A percentile compares a stretch with the other conserved stretches of the same genome.
Conservation (phyloP, 306 rosid species). For the Albizia julibrissin region DNA sequence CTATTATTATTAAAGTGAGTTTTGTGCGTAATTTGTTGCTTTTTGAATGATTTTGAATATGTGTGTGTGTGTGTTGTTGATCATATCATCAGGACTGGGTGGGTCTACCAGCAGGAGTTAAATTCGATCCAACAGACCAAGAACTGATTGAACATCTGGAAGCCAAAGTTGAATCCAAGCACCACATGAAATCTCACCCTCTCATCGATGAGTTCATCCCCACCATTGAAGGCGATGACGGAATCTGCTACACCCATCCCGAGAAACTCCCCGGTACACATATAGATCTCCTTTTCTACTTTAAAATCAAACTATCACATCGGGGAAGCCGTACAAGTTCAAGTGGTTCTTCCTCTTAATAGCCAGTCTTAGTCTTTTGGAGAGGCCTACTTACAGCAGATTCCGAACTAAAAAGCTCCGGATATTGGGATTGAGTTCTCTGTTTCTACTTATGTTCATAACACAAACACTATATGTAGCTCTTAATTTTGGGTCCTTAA, state of each 20-base stretch:
- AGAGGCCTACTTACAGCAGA: too few relatives aligned
- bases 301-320: too few relatives aligned
- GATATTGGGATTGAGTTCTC: too few relatives aligned
- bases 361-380: too few relatives aligned
- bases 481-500: too few relatives aligned
- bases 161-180: constrained; percentile 87
- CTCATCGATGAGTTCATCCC: constrained; percentile 97
- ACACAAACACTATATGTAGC: not conserved
- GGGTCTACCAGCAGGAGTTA: constrained; percentile 99
- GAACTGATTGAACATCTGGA: constrained; percentile 96
- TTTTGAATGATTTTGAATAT: constrained; percentile 30
- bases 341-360: too few relatives aligned
- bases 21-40: constrained; percentile 1
- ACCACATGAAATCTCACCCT: constrained; percentile 88
- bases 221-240: constrained; percentile 98
- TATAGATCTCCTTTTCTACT: not conserved
- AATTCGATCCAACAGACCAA: constrained; percentile 98
- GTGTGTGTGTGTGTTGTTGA: not conserved
- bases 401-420: too few relatives aligned
- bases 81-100: constrained; percentile 76
- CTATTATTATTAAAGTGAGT: not conserved
- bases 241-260: constrained; percentile 99
- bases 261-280: constrained; percentile 91
- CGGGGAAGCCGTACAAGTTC: too few relatives aligned
- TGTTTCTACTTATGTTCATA: too few relatives aligned